These are phyloP conservation scores for Vanrija pseudolonga DNA, from an alignment of 1,284 basidiomycete genomes.

Conservation along the genomic window DNA sequence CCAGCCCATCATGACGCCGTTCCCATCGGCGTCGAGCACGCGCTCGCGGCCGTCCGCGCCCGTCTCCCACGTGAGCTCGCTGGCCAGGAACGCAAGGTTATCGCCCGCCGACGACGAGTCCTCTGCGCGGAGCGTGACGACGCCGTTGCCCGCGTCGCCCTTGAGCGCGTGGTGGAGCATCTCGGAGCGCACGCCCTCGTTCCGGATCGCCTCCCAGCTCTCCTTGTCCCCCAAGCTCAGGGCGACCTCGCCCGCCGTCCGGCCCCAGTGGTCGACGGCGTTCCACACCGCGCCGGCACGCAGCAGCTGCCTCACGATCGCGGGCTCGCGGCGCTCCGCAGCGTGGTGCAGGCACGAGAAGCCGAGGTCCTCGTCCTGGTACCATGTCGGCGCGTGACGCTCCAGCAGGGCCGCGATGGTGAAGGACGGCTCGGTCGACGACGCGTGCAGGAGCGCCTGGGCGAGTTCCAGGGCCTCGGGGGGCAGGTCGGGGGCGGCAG, in stretches of 20 bases:
- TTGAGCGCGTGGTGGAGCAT: constrained; percentile 48
- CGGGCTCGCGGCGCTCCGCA: constrained; percentile 65
- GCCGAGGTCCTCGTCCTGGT: constrained; percentile 75
- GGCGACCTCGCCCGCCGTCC: constrained; percentile 83
- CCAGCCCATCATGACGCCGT: constrained; percentile 94
- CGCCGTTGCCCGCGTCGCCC: constrained; percentile 14
- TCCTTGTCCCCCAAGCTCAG: constrained; percentile 72
- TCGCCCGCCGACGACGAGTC: constrained; percentile 70
- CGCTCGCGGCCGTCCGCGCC: constrained; percentile 73
- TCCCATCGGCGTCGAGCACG: constrained; percentile 57
- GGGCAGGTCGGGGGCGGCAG: constrained; percentile 5
- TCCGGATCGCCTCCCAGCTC: constrained; percentile 71
- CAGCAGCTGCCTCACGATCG: constrained; percentile 65
- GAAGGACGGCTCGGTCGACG: constrained; percentile 50
- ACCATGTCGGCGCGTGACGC: constrained; percentile 84
- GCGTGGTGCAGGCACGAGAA: constrained; percentile 86
- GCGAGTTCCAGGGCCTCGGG: constrained; percentile 20
- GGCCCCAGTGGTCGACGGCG: constrained; percentile 70
- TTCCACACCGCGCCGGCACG: constrained; percentile 90
- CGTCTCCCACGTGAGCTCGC: constrained; percentile 64
- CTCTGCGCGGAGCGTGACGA: constrained; percentile 45
- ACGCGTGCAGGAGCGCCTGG: constrained; percentile 25
- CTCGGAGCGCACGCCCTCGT: constrained; percentile 72
- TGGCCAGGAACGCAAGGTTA: constrained; percentile 69
- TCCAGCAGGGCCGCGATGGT: constrained; percentile 60